Base-by-base conservation (phyloP, 345 rosid species). In the Eucalyptus guilfoylei region DNA sequence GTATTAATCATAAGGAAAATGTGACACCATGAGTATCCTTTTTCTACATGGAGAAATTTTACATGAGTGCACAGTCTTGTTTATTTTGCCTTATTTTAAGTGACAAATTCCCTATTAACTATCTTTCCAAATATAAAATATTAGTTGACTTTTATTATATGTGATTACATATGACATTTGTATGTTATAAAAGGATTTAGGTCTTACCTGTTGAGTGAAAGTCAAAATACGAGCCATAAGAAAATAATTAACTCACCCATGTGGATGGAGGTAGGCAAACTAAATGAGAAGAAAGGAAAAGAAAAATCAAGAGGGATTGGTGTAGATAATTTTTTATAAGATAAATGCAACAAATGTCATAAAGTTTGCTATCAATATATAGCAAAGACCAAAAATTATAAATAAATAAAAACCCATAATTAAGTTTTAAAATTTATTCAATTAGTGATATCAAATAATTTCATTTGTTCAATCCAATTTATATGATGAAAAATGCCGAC, bases 391-490 rank as follows among this genome's bases (percentile, higher is more conserved):
- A 28, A 30, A 62, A 62, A 28, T 13, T 14, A 62, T 6, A 5
- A 1, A 11, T n/a, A n/a, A n/a, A n/a, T n/a, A 28, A 62, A 11
- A 62, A 62, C 30, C 1, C 6, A 2, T 14, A 62, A 62, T 30
- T 34, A 30, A 62, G 34, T 62, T 8, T 11, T 13, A 30, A 13
- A 62, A 23, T 10, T 24, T 24, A 24, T 55, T 55, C 28, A 55
- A 24, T 55, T 24, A 24, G 28, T 24, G 2, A 55, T 23, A 55
- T 17, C 21, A 17, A 19, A 52, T 52, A 52, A 52, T 52, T 17
- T 50, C 21, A 1, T 16, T 6, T 8, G 3, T 52, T 52, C 2
- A 52, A 52, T 52, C 19, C 1, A 3, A 52, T 17, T 0, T 16
- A 52, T 2, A 7, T 52, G 23, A 52, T 17, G 55, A 52, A 52